Base-by-base conservation (phyloP, 805 yeast genomes). In the Saturnispora diversa region DNA sequence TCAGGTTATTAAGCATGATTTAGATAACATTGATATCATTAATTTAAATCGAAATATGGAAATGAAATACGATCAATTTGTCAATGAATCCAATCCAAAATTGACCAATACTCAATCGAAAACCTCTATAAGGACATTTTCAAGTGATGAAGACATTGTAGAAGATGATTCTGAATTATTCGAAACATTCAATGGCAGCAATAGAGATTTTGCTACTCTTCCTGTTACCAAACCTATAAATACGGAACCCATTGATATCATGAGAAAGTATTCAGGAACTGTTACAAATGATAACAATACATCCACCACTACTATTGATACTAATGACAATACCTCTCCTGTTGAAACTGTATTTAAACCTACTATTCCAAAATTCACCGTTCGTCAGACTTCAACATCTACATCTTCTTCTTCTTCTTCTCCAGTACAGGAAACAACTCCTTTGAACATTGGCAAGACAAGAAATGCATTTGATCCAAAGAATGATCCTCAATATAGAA, bases 161-260 rank as follows among this genome's bases (percentile, higher is more conserved):
- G 35, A 40, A 33, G 26, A 36, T 12, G 50, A 44, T 33, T 13
- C 15, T 17, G 45, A 43, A 1, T n/a, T 47, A 3, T 47, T 40
- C 33, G 50, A 47, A 32, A 31, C 35, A 17, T 47, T 42, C 21
- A 42, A 44, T 38, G 50, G 48, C 4, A 35, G 40, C 21, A 40
- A 35, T 10, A 31, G 28, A 19, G 50, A 47, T 19, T 32, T 44
- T 24, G 46, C 43, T 7, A 43, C 43, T 24, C 34, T 31, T 8
- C 3, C n/a, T 24, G 46, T 42, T 7, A 43, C 43, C n/a, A 8
- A 23, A 35, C 28, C 12, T 9, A 20, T n/a, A 13, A 27, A 26
- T 5, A 5, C 24, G 7, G 20, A 10, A 12, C 10, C n/a, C 7
- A 17, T 21, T 9, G 34, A 15, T 21, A 21, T 29, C 15, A 7